Percentiles rank a stretch among this genome's conserved stretches.
Conservation (phyloP, 2,329 filamentous ascomycete genomes). For the Cladosporium sp. region DNA sequence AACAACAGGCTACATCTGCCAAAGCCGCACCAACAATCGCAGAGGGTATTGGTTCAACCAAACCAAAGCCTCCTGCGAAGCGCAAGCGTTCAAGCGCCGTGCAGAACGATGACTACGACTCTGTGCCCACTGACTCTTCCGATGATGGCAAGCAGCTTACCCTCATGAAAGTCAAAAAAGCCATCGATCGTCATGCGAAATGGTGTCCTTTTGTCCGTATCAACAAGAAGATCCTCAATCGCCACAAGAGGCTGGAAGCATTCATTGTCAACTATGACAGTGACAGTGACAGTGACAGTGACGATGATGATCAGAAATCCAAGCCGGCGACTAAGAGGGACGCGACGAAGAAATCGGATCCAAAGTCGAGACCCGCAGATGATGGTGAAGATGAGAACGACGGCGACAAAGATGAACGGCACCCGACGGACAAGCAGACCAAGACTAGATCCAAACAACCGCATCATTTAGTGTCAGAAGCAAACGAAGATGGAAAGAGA, state of each 20-base stretch:
- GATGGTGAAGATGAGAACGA: not conserved
- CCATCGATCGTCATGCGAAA: not conserved
- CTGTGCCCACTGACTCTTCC: not conserved
- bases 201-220: constrained; percentile 6
- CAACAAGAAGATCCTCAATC: not conserved
- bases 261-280: not conserved
- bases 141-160: not conserved
- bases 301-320: not conserved
- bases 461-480: no score
- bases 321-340: not conserved
- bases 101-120: not conserved
- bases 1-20: not conserved
- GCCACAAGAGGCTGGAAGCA: not conserved
- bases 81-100: not conserved
- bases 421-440: no score
- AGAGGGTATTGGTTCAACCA: not conserved
- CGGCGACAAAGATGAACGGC: not conserved
- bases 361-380: not conserved
- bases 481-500: no score
- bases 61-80: not conserved
- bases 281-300: not conserved
- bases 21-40: not conserved
- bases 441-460: no score
- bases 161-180: not conserved
- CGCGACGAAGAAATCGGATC: not conserved